Percentiles rank a stretch among this genome's conserved stretches.
Conservation (phyloP, 345 rosid genomes). For the Chamaenerion angustifolium region DNA sequence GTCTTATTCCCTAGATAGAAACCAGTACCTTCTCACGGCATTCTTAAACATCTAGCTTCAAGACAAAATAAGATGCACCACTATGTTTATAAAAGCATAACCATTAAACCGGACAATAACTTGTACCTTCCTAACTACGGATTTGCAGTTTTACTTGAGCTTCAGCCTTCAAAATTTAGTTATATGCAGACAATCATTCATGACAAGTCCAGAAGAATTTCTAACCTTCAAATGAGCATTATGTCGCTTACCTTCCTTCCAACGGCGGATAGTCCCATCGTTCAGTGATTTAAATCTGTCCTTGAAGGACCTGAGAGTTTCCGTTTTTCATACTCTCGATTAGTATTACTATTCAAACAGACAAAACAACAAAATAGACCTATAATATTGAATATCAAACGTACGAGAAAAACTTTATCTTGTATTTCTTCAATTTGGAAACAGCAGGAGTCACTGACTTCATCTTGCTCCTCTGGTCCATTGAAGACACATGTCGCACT, state of each 20-base stretch:
- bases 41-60: too few relatives aligned
- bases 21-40: too few relatives aligned
- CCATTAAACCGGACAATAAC: too few relatives aligned
- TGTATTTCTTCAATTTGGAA: conserved; percentile 69
- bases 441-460: conserved; percentile 74
- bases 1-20: too few relatives aligned
- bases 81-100: too few relatives aligned
- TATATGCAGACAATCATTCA: neutral
- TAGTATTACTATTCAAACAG: neutral
- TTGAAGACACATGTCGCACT: conserved; percentile 62
- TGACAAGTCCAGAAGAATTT: neutral
- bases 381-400: conserved; percentile 11
- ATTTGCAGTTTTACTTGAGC: neutral
- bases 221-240: conserved; percentile 84
- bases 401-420: conserved; percentile 82
- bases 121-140: neutral
- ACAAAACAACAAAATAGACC: neutral
- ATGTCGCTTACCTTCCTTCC: conserved; percentile 89
- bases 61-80: too few relatives aligned
- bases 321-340: neutral
- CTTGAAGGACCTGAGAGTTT: conserved; percentile 54
- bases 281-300: conserved; percentile 54
- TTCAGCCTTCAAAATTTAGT: too few relatives aligned
- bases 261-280: conserved; percentile 82
- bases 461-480: conserved; percentile 63